phyloP scores from a whole-genome alignment of 148 eudicot species.

The Rhododendron simsii region DNA sequence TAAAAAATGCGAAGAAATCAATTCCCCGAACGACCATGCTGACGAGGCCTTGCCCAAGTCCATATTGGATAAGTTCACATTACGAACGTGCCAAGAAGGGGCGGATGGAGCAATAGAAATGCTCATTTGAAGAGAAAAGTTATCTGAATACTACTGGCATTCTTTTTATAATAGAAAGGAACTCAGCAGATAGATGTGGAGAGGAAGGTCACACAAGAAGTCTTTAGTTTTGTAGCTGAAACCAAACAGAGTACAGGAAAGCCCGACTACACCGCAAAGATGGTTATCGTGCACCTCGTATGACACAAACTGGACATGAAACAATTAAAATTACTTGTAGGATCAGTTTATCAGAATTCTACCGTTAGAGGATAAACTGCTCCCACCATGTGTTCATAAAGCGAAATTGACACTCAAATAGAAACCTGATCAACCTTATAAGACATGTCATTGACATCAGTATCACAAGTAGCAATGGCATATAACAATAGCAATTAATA shows the following conservation, averaged over 20 bases:
- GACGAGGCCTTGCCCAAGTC: background rate
- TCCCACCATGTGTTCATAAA: background rate
- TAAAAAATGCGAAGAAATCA: background rate
- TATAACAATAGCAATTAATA: background rate
- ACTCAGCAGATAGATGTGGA: background rate
- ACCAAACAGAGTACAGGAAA: background rate
- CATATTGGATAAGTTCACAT: background rate
- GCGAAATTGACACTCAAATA: background rate
- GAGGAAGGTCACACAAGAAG: background rate
- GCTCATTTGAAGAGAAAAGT: background rate
- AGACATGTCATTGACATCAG: background rate
- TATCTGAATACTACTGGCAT: background rate
- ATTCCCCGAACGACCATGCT: background rate
- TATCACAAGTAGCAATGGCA: background rate
- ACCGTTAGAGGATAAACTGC: background rate
- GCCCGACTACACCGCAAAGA: background rate
- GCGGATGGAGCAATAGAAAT: background rate
- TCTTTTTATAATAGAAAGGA: background rate
- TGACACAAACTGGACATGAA: background rate
- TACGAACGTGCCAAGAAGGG: background rate
- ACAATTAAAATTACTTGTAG: background rate
- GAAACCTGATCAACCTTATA: background rate
- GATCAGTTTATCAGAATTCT: background rate
- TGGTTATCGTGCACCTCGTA: background rate
- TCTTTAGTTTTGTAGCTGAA: background rate